phyloP scores from a whole-genome alignment of 2,329 filamentous ascomycete species.

The Scytalidium lignicola region DNA sequence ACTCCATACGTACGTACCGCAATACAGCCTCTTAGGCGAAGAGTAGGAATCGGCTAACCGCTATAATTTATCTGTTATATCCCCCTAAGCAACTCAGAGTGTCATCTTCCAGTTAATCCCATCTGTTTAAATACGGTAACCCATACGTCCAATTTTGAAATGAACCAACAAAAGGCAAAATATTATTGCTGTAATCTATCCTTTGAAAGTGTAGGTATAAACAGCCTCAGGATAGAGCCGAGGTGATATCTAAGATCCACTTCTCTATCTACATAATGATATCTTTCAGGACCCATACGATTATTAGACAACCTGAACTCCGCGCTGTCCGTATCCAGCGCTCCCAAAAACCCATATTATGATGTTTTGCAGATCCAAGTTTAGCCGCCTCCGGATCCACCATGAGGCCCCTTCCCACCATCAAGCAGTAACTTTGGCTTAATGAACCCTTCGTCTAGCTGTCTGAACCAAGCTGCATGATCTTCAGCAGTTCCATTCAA shows the following conservation, averaged over 20 bases:
- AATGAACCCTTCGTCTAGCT: constrained; percentile 93
- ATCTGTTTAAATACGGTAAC: too few species aligned
- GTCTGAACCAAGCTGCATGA: constrained; percentile 82
- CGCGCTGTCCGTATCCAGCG: constrained; percentile 72
- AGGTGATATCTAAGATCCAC: neutral
- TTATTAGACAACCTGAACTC: constrained; percentile 88
- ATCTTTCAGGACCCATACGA: neutral
- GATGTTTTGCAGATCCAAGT: neutral
- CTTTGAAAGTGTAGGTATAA: neutral
- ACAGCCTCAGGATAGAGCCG: neutral
- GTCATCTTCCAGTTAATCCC: too few species aligned
- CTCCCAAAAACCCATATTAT: constrained; percentile 49
- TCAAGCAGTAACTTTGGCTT: constrained; percentile 87
- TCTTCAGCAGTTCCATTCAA: constrained; percentile 76
- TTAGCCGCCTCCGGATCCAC: constrained; percentile 17
- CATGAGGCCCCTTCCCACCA: constrained; percentile 37
- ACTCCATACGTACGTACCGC: too few species aligned
- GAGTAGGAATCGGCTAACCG: too few species aligned
- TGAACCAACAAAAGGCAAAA: neutral
- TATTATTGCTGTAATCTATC: neutral
- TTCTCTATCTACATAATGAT: neutral
- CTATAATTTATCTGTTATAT: too few species aligned
- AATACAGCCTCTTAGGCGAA: too few species aligned
- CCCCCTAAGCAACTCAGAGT: too few species aligned
- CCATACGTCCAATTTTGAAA: too few species aligned